Percentiles rank a stretch among this genome's conserved stretches.
Evolutionary conservation across 257 asterid genomes (phyloP).

Genomic region (Thymus mandschuricus): DNA sequence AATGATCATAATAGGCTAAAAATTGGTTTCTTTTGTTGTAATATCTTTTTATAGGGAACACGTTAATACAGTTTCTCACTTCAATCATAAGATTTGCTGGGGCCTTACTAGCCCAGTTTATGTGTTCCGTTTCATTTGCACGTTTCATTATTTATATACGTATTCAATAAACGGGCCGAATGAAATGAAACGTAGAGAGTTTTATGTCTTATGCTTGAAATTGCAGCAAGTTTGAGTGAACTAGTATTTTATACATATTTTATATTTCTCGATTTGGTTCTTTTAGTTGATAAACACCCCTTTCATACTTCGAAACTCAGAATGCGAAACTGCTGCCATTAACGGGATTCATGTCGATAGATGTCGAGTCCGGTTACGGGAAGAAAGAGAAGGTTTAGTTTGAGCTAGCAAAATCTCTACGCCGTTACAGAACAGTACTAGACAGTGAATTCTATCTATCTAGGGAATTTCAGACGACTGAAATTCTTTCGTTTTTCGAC

Average conservation of each 20-base stretch:
- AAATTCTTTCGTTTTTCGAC: background rate
- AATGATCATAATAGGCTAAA: conserved; percentile 20
- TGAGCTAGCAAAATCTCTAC: background rate
- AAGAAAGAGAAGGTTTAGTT: background rate
- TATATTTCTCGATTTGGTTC: background rate
- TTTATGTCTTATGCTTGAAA: no score
- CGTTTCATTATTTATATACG: no score
- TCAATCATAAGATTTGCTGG: conserved; percentile 23
- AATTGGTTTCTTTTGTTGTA: conserved; percentile 14
- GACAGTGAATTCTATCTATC: background rate
- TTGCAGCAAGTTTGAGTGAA: no score
- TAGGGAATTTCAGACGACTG: conserved; percentile 26
- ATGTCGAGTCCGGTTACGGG: background rate
- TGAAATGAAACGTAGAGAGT: no score
- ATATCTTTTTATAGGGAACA: conserved; percentile 17
- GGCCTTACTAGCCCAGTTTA: background rate
- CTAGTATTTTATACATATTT: no score
- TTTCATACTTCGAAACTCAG: background rate
- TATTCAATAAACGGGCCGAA: no score
- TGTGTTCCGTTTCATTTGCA: background rate
- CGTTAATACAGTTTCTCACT: conserved; percentile 14
- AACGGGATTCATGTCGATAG: background rate
- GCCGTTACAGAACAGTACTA: conserved; percentile 2
- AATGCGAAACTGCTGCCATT: background rate
- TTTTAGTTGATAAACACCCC: background rate